phyloP scores from a whole-genome alignment of 2,329 filamentous ascomycete species.

The Epichloe coenophiala region DNA sequence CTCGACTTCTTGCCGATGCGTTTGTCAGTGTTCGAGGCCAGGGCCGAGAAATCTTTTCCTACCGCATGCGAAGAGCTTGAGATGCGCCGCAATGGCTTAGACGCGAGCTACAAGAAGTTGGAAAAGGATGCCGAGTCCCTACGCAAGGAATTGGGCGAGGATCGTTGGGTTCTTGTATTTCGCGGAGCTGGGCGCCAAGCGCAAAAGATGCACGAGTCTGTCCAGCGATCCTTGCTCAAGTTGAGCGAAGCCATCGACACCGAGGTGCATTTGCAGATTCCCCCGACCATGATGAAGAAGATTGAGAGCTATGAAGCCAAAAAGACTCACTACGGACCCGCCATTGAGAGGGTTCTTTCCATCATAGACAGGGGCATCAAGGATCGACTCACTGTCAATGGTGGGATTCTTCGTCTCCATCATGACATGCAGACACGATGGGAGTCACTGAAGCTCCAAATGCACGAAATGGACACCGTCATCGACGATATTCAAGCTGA shows the following conservation, averaged over 20 bases:
- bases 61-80: constrained; percentile 84
- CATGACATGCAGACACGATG: constrained; percentile 76
- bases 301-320: constrained; percentile 91
- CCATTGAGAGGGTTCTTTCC: constrained; percentile 77
- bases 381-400: constrained; percentile 90
- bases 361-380: constrained; percentile 95
- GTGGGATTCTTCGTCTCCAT: constrained; percentile 79
- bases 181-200: constrained; percentile 83
- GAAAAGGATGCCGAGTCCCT: constrained; percentile 83
- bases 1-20: constrained; percentile 95
- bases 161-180: constrained; percentile 93
- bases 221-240: constrained; percentile 74
- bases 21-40: constrained; percentile 68
- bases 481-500: constrained; percentile 60
- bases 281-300: constrained; percentile 59
- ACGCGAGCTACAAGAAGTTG: constrained; percentile 76
- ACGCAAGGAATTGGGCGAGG: constrained; percentile 81
- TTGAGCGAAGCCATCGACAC: constrained; percentile 68
- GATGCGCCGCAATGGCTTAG: constrained; percentile 57
- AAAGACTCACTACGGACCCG: constrained; percentile 84
- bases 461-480: constrained; percentile 60
- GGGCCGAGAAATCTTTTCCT: constrained; percentile 69
- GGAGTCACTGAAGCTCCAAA: constrained; percentile 60
- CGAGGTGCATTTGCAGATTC: constrained; percentile 59
- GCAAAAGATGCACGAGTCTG: constrained; percentile 92